These are phyloP conservation scores for Jacaranda mimosifolia DNA, from an alignment of 257 asterid genomes.

Conservation along the genomic window DNA sequence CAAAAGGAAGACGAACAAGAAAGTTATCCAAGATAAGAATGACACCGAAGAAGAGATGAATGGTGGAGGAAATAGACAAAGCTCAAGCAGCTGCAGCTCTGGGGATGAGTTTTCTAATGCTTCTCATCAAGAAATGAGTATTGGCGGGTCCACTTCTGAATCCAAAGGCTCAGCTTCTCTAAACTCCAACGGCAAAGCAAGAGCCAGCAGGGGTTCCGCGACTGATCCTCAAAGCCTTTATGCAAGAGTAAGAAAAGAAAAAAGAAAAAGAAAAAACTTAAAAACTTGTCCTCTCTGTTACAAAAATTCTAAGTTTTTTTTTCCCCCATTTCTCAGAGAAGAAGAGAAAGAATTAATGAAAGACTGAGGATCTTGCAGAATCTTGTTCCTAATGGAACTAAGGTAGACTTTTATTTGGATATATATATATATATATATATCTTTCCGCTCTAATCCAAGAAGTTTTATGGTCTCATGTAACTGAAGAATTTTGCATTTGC, in stretches of 20 bases:
- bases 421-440: neutral
- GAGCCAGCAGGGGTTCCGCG: conserved; percentile 75
- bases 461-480: neutral
- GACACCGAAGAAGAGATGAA: conserved; percentile 51
- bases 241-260: conserved; percentile 67
- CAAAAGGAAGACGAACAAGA: conserved; percentile 56
- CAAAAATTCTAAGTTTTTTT: neutral
- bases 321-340: conserved; percentile 53
- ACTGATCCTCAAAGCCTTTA: conserved; percentile 93
- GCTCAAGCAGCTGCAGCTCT: conserved; percentile 53
- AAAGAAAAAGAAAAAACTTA: neutral
- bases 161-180: conserved; percentile 35
- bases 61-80: conserved; percentile 30
- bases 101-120: conserved; percentile 63
- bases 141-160: conserved; percentile 40
- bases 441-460: too few species aligned
- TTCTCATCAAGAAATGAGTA: conserved; percentile 56
- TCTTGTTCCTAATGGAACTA: conserved; percentile 91
- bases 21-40: conserved; percentile 27
- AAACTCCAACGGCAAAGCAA: conserved; percentile 54
- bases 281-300: neutral
- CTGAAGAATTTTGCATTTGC: neutral
- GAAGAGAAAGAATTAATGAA: conserved; percentile 91
- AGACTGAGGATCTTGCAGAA: conserved; percentile 85
- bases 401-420: conserved; percentile 42